A percentile compares a stretch with the other conserved stretches of the same genome.
phyloP scores from a whole-genome alignment of 805 yeast genomes.

The Candida boidinii region DNA sequence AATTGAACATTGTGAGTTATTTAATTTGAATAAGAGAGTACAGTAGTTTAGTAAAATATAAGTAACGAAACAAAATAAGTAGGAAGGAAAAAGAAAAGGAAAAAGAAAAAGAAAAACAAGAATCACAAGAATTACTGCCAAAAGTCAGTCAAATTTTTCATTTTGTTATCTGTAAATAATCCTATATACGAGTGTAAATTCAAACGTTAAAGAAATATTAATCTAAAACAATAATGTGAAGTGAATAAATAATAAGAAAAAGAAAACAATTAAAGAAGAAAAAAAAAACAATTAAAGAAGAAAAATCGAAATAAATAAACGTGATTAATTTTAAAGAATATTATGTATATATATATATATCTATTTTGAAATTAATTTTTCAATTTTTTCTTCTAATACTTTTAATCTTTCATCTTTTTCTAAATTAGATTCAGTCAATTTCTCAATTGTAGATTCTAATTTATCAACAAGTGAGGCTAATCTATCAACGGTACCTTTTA shows the following conservation, averaged over 20 bases:
- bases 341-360: not conserved
- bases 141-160: too few relatives aligned
- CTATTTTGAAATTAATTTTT: slow-evolving; percentile 25
- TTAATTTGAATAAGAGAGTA: too few relatives aligned
- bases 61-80: too few relatives aligned
- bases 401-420: slow-evolving; percentile 59
- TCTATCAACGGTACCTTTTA: slow-evolving; percentile 65
- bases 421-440: slow-evolving; percentile 42
- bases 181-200: too few relatives aligned
- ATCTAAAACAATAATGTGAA: too few relatives aligned
- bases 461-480: slow-evolving; percentile 48
- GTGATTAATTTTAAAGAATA: not conserved
- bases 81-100: too few relatives aligned
- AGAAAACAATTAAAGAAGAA: not conserved
- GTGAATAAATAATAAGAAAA: not conserved
- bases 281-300: not conserved
- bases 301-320: not conserved
- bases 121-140: too few relatives aligned
- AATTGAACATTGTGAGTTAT: too few relatives aligned
- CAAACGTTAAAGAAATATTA: too few relatives aligned
- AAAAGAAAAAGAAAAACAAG: too few relatives aligned
- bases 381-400: slow-evolving; percentile 53
- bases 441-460: slow-evolving; percentile 47
- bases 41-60: not conserved
- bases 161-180: too few relatives aligned